Evolutionary conservation across 345 rosid genomes (phyloP).

Genomic region (Reutealis trisperma): DNA sequence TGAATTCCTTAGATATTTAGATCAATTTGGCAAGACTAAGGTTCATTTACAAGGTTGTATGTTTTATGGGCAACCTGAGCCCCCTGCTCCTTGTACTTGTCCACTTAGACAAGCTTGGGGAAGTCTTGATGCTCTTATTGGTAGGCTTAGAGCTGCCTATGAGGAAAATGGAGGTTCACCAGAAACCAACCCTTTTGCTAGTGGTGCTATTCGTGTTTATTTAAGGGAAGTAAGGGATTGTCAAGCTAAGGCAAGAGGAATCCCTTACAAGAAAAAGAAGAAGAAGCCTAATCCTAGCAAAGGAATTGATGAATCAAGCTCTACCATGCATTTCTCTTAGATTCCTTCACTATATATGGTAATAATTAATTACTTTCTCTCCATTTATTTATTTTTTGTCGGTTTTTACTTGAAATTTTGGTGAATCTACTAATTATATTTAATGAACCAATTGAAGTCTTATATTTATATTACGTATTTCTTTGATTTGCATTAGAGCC

Average conservation of each 20-base stretch:
- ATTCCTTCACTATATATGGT: background rate
- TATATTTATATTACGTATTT: no score
- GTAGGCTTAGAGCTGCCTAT: conserved; percentile 84
- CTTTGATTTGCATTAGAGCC: no score
- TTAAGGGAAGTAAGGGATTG: conserved; percentile 76
- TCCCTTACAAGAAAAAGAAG: conserved; percentile 83
- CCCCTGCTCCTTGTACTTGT: conserved; percentile 89
- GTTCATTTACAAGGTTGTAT: conserved; percentile 76
- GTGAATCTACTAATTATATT: no score
- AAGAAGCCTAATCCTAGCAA: conserved; percentile 49
- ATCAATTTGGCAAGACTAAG: conserved; percentile 85
- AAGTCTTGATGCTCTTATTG: conserved; percentile 87
- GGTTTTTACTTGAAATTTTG: no score
- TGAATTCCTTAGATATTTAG: conserved; percentile 69
- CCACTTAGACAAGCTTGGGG: conserved; percentile 94
- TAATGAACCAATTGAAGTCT: no score
- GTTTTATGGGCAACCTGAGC: conserved; percentile 86
- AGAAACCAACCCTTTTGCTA: conserved; percentile 82
- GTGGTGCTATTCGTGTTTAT: conserved; percentile 64
- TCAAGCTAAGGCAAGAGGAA: conserved; percentile 88
- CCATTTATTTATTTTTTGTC: conserved; percentile 3
- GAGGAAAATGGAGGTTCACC: conserved; percentile 87
- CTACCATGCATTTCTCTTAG: conserved; percentile 49
- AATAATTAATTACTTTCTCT: background rate
- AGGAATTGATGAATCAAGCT: conserved; percentile 42